Base-by-base conservation (phyloP, 2,329 filamentous ascomycete genomes). In the Hypoxylon sp. region DNA sequence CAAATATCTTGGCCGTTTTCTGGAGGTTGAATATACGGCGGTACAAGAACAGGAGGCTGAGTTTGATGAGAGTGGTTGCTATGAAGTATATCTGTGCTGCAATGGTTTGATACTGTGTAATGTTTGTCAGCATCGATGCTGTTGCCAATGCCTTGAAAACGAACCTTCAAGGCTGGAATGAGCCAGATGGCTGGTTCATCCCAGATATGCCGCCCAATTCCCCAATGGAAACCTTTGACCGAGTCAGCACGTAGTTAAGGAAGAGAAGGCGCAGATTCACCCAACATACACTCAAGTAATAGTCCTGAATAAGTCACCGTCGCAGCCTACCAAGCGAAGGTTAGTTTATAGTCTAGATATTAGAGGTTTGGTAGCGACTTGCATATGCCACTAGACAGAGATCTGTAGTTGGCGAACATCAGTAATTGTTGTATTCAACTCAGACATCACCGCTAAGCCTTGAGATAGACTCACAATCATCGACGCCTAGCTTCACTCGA, bases 31-130 rank as follows among this genome's bases (percentile, higher is more conserved):
- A 63, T 25, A 56, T 40, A 3, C 61, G 61, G 13, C 53, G 61
- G 44, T 63, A 63, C 17, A 63, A 31, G 53, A 63, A 63, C 22
- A 63, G 61, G 20, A 63, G 61, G n/a, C 51, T 57, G 44, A 63
- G 61, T 44, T 63, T 63, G 42, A 63, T 63, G 5, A 42, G 13
- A 13, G 61, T 57, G 3, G 61, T 46, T 31, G 53, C 51, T 27
- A 35, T 33, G 53, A 63, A 46, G 46, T 63, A 63, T 33, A 63
- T 62, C 31, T 55, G 50, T 14, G 50, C 59, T 6, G 59, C 59
- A 22, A 62, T 62, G 2, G 59, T 55, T 62, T 62, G 37, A 10
- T 20, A 62, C 59, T 62, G 48, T 6, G 30, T 25, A 35, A 6
- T 20, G 22, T 20, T 22, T 13, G 50, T 62, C 40, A 62, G 50